Evolutionary conservation across 768 basidiomycete genomes (phyloP), one percentile per base, ranked within the genome.

Genomic region (Inosperma sp.): DNA sequence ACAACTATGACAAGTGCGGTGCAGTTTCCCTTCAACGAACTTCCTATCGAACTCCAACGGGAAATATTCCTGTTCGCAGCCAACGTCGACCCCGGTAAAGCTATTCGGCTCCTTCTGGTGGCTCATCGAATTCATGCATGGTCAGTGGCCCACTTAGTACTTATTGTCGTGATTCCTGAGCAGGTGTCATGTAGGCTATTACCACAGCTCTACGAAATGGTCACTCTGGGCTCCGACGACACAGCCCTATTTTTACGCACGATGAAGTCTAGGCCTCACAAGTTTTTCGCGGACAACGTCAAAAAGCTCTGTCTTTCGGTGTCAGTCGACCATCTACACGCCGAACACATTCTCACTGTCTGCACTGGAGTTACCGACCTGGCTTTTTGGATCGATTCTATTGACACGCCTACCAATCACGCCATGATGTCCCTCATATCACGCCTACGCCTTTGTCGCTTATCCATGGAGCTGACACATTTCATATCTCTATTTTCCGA

Each of bases 21-120:
- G 27, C 37, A 49, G 22, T 67, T 68, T 36, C 65, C 56, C 41
- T 59, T 70, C 61, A 60, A 56, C 48, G 43, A 61, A 35, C 69
- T 75, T 39, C 73, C 73, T 19, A 53, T 63, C 22, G 73, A 75
- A 47, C 66, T 75, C 9, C 69, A 74, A 51, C 65, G 70, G 16
- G 64, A 69, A 49, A 69, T 74, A 50, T 70, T 75, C 51, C 56
- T 67, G 21, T 55, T 58, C 8, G 66, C 70, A 17, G 72, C 66
- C n/a, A 39, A 53, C 10, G 46, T 58, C 9, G 57, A 69, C 39
- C 61, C 50, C 10, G 54, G 53, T 29, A 64, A 56, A 34, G 65
- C 67, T 2, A 55, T 63, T 34, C 58, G 58, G 16, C 62, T 75
- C 7, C 63, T 65, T 14, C 59, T 68, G 21, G 73, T 75, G 5